These are phyloP conservation scores for Trichophyton verrucosum DNA, from an alignment of 2,329 filamentous ascomycete species.

Conservation along the genomic window DNA sequence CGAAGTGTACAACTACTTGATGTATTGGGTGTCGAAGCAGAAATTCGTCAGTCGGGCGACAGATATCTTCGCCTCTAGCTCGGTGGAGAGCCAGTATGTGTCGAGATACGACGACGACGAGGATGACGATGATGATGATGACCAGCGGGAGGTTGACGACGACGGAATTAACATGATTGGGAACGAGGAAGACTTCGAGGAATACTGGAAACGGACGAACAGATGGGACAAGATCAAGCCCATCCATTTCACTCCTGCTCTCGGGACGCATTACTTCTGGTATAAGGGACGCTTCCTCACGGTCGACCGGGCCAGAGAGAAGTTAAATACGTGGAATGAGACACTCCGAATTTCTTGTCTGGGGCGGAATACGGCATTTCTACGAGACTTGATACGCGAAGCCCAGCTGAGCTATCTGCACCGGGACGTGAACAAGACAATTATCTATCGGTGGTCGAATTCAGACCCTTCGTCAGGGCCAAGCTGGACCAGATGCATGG, in stretches of 20 bases:
- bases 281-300: slow-evolving; percentile 44
- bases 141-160: too few relatives aligned
- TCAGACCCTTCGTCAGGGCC: slow-evolving; percentile 12
- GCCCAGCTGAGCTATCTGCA: slow-evolving; percentile 27
- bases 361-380: slow-evolving; percentile 23
- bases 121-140: too few relatives aligned
- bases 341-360: slow-evolving; percentile 25
- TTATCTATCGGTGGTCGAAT: slow-evolving; percentile 30
- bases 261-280: slow-evolving; percentile 58
- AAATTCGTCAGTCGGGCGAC: slow-evolving; percentile 48
- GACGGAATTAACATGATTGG: too few relatives aligned
- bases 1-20: slow-evolving; percentile 60
- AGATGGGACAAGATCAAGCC: slow-evolving; percentile 16
- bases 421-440: slow-evolving; percentile 25
- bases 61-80: slow-evolving; percentile 19
- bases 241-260: slow-evolving; percentile 49
- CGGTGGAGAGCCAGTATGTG: too few relatives aligned
- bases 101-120: too few relatives aligned
- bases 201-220: too few relatives aligned
- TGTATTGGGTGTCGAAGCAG: slow-evolving; percentile 56
- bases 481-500: slow-evolving; percentile 28
- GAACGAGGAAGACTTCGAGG: too few relatives aligned
- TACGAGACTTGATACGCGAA: slow-evolving; percentile 26
- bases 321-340: slow-evolving; percentile 7
- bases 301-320: slow-evolving; percentile 21